Base-by-base conservation (phyloP, 1,139 yeast species). In the Diutina pseudorugosa region DNA sequence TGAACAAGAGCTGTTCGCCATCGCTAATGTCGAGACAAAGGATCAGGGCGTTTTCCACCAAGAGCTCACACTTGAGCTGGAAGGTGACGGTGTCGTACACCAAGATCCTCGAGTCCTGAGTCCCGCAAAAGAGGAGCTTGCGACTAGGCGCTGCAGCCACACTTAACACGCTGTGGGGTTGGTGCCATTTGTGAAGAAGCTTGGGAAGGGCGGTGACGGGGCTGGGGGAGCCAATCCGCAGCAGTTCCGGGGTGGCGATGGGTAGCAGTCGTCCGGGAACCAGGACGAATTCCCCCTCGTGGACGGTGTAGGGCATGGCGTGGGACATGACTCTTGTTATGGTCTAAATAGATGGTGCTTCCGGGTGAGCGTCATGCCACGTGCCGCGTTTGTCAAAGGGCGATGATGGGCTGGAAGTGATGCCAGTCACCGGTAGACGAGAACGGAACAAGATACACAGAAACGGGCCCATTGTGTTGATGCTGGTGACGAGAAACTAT, bases 71-170 rank as follows among this genome's bases (percentile, higher is more conserved):
- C 52, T 71, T 72, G 55, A 75, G 64, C 50, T 82, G 80, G 63
- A 78, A 91, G 1, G 85, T 80, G n/a, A 67, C 67, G 55, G 86
- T 70, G 60, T 88, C 91, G 61, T 77, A 83, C 1, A 88, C 82
- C 45, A 88, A 67, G 51, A 93, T 85, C 59, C 79, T 79, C n/a
- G 95, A 87, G 60, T 85, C 87, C 60, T 91, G 96, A 0, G 97
- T 88, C n/a, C 98, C 98, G 55, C 96, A 94, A 63, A 86, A 86
- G 18, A 93, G 61, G 47, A 83, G 68, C 47, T 77, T 72, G 54
- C 76, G 76, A 33, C 66, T 65, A 0, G 86, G 84, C 33, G 85
- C 81, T 8, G 86, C 77, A 6, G 85, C 81, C 27, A 88, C 80
- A 51, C 95, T 84, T n/a, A 93, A 75, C 25, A 91, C 84, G 1